A percentile compares a stretch with the other conserved stretches of the same genome.
phyloP scores from a whole-genome alignment of 23 red algal genomes.

The Cyanidioschyzon merolae region DNA sequence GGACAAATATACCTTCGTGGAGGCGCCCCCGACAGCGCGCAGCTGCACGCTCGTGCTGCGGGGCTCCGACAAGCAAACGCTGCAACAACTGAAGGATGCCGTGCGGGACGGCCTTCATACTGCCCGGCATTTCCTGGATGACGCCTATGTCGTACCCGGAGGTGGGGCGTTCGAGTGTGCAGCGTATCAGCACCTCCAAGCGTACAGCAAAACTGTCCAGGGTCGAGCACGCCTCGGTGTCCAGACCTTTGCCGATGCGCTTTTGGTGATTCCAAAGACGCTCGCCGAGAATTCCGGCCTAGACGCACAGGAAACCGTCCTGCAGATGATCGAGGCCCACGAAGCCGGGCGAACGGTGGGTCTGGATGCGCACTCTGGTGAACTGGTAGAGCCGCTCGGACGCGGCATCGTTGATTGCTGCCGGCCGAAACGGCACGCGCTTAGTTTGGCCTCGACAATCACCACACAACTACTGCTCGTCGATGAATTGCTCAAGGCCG shows the following conservation, averaged over 20 bases:
- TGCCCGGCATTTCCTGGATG: slow-evolving; percentile 78
- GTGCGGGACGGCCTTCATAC: slow-evolving; percentile 88
- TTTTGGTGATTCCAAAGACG: slow-evolving; percentile 93
- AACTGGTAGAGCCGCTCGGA: slow-evolving; percentile 71
- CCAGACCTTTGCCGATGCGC: slow-evolving; percentile 63
- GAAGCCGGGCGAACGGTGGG: slow-evolving; percentile 47
- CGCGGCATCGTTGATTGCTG: slow-evolving; percentile 78
- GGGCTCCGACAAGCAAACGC: slow-evolving; percentile 80
- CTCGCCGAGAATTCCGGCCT: slow-evolving; percentile 83
- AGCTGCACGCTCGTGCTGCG: slow-evolving; percentile 87
- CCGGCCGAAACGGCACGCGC: slow-evolving; percentile 70
- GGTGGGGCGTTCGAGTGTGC: slow-evolving; percentile 81
- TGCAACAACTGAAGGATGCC: slow-evolving; percentile 95
- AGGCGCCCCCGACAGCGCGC: slow-evolving; percentile 71
- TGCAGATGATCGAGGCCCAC: slow-evolving; percentile 68
- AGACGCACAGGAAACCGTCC: slow-evolving; percentile 75
- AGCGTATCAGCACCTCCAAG: slow-evolving; percentile 62
- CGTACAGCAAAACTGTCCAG: slow-evolving; percentile 31
- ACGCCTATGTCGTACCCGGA: slow-evolving; percentile 66
- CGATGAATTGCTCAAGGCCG: slow-evolving; percentile 86
- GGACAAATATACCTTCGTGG: slow-evolving; percentile 96
- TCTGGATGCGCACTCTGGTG: slow-evolving; percentile 69
- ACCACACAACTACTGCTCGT: slow-evolving; percentile 87
- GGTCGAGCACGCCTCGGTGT: slow-evolving; percentile 82
- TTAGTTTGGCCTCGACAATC: slow-evolving; percentile 71